A percentile compares a stretch with the other conserved stretches of the same genome.
Evolutionary conservation across 2,329 filamentous ascomycete genomes (phyloP).

Genomic region (Epichloe uncinata): DNA sequence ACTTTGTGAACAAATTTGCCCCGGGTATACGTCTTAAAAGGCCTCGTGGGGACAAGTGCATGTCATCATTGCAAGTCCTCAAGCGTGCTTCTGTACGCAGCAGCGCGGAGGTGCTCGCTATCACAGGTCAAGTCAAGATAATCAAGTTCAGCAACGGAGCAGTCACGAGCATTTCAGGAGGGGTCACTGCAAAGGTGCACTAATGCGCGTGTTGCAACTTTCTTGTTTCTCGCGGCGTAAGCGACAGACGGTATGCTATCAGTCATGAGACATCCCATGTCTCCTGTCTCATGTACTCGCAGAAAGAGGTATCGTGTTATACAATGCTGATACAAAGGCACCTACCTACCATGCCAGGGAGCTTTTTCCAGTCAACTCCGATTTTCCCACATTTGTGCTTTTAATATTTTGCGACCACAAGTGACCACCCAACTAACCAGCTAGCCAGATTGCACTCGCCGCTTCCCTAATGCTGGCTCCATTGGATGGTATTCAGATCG

Average conservation of each 20-base stretch:
- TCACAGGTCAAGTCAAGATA: too few species aligned
- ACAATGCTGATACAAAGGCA: constrained; percentile 21
- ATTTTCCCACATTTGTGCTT: neutral
- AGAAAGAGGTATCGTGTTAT: constrained; percentile 22
- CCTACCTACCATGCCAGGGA: constrained; percentile 10
- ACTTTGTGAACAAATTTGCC: too few species aligned
- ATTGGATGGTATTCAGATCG: constrained; percentile 91
- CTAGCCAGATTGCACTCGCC: neutral
- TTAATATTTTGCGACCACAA: neutral
- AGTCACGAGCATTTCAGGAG: too few species aligned
- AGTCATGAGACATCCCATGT: neutral
- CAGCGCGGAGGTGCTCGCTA: too few species aligned
- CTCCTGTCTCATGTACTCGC: constrained; percentile 1
- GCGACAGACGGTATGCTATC: constrained; percentile 3
- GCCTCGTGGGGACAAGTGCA: too few species aligned
- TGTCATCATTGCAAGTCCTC: too few species aligned
- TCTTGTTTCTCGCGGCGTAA: neutral
- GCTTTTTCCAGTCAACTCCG: constrained; percentile 1
- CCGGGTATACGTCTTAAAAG: too few species aligned
- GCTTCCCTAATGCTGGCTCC: constrained; percentile 73
- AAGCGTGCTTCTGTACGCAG: too few species aligned
- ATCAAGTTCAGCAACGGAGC: too few species aligned
- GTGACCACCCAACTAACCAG: neutral
- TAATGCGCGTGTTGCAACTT: neutral
- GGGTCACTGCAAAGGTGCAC: too few species aligned